Evolutionary conservation across 495 filamentous ascomycete genomes (phyloP), one percentile per base, ranked within the genome.

Genomic region (Aspergillus taichungensis): DNA sequence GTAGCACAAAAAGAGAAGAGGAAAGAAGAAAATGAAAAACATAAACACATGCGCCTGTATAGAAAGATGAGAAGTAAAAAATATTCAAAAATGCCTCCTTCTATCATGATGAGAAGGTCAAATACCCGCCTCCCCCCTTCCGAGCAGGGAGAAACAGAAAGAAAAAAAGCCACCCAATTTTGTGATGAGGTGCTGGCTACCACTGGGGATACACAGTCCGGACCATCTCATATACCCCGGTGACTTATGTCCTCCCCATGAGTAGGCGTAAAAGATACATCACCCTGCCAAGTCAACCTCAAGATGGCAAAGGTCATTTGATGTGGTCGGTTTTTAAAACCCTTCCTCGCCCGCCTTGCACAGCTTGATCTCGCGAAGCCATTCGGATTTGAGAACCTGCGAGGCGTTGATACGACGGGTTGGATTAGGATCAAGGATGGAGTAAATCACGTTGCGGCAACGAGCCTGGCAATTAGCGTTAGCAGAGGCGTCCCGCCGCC

Each of bases 391-490:
- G 52, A 98, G 78, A 35, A 97, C 88, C 67, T 97, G 92, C 6
- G 88, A 88, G 46, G 92, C 89, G 35, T 89, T 96, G 64, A 97
- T 92, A 56, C 92, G 87, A 50, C 92, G 84, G 35, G 76, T 75
- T 28, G 74, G 73, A 60, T 97, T 95, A n/a, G 94, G 92, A 60
- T 97, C 92, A 12, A 98, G 74, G 50, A 97, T 96, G 13, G 89
- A 96, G 66, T 98, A 98, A 59, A 98, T 96, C 53, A 98, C 92
- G 56, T 98, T 97, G 14, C 94, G 85, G 66, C 92, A 97, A 54
- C 91, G 89, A 57, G 88, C 88, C 92, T 98, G 60, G 11, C 12
- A 46, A 34, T 12, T 51, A 39, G 12, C 37, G 61, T 80, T 50
- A 79, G 71, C 49, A 42, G 51, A 30, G 5, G 28, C 30, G 49